Evolutionary conservation across 139 green algal genomes (phyloP).

Genomic region (Edaphochlamys debaryana): DNA sequence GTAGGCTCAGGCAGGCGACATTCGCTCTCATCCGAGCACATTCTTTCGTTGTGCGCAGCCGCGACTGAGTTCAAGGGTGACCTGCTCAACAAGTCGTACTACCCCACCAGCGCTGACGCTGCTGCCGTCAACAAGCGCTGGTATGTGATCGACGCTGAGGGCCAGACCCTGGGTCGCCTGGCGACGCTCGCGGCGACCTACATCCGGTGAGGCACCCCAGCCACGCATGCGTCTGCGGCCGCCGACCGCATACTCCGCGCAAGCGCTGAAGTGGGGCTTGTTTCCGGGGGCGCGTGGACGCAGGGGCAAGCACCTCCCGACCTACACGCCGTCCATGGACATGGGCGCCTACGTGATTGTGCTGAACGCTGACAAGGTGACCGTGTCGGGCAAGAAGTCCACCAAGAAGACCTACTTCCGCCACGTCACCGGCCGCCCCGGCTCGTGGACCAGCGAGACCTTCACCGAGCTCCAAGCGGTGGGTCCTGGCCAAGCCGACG

Average conservation of each 20-base stretch:
- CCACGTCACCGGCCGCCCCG: constrained; percentile 83
- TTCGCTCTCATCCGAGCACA: too few species aligned
- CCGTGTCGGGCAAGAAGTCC: constrained; percentile 91
- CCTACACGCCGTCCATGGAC: constrained; percentile 94
- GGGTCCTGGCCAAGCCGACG: background rate
- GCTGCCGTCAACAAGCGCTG: constrained; percentile 87
- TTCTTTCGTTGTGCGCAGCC: background rate
- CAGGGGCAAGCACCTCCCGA: constrained; percentile 90
- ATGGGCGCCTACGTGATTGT: constrained; percentile 97
- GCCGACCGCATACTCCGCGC: too few species aligned
- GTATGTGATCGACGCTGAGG: constrained; percentile 96
- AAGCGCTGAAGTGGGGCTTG: too few species aligned
- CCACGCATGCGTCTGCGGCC: background rate
- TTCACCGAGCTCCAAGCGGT: constrained; percentile 85
- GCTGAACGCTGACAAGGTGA: constrained; percentile 96
- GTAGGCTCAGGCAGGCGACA: too few species aligned
- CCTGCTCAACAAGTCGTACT: constrained; percentile 96
- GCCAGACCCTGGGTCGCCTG: constrained; percentile 93
- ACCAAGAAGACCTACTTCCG: constrained; percentile 93
- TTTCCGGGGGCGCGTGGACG: background rate
- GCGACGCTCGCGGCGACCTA: constrained; percentile 86
- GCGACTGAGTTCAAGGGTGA: constrained; percentile 67
- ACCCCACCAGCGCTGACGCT: constrained; percentile 89
- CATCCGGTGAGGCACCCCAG: constrained; percentile 82
- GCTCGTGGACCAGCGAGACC: constrained; percentile 77